Conservation (phyloP, 2,329 filamentous ascomycete species). For the Fusarium sacchari region DNA sequence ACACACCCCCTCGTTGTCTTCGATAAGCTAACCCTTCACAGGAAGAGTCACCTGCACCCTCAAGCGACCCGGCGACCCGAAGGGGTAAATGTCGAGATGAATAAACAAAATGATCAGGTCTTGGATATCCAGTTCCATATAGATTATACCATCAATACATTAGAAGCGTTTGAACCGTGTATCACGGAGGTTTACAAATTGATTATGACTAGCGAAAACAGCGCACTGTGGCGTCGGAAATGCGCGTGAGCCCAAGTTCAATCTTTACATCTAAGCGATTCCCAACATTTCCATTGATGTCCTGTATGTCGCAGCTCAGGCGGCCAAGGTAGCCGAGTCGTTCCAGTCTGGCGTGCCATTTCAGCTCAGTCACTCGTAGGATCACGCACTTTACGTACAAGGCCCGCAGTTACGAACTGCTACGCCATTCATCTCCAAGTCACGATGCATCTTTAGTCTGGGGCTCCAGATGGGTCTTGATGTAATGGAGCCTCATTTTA, state of each 20-base stretch:
- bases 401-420: neutral
- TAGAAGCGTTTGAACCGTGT: neutral
- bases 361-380: neutral
- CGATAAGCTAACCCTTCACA: neutral
- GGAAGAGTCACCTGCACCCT: neutral
- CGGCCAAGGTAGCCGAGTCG: neutral
- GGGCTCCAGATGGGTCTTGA: conserved; percentile 24
- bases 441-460: conserved; percentile 5
- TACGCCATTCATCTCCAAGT: conserved; percentile 4
- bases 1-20: rapidly evolving
- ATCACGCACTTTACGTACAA: neutral
- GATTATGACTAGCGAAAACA: rapidly evolving
- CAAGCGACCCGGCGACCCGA: neutral
- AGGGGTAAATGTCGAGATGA: neutral
- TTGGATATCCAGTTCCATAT: neutral
- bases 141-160: neutral
- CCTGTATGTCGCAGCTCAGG: neutral
- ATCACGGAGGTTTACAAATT: neutral
- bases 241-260: neutral
- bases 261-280: neutral
- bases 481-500: conserved; percentile 29
- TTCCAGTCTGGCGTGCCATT: neutral
- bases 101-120: neutral
- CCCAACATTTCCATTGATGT: neutral
- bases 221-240: neutral